Conservation (phyloP, 1,284 basidiomycete genomes). For the Gomphus sp. region DNA sequence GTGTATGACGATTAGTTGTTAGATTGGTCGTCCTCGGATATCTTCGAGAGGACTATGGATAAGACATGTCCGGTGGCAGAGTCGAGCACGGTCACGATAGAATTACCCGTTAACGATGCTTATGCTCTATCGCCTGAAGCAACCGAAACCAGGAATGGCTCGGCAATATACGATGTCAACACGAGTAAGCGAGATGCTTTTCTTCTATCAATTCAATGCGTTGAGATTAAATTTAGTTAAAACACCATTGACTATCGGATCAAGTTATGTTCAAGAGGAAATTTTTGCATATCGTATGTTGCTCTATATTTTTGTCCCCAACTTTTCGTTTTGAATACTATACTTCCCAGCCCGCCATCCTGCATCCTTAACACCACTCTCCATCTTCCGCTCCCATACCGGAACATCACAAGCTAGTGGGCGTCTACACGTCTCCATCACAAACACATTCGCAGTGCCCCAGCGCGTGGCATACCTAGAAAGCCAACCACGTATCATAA, state of each 20-base stretch:
- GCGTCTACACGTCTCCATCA: too few relatives aligned
- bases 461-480: too few relatives aligned
- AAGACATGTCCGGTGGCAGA: slow-evolving; percentile 51
- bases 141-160: slow-evolving; percentile 19
- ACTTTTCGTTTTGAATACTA: too few relatives aligned
- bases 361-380: too few relatives aligned
- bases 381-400: too few relatives aligned
- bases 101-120: slow-evolving; percentile 30
- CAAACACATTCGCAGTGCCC: too few relatives aligned
- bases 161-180: slow-evolving; percentile 41
- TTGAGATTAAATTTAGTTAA: slow-evolving; percentile 17
- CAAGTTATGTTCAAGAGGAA: slow-evolving; percentile 38
- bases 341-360: too few relatives aligned
- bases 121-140: slow-evolving; percentile 46
- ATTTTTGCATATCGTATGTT: too few relatives aligned
- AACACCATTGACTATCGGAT: slow-evolving; percentile 41
- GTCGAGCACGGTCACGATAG: slow-evolving; percentile 43
- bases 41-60: slow-evolving; percentile 65
- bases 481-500: too few relatives aligned
- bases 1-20: not conserved
- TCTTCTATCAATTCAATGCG: not conserved
- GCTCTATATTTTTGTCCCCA: too few relatives aligned
- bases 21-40: slow-evolving; percentile 75
- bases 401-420: too few relatives aligned
- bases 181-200: slow-evolving; percentile 28